These are phyloP conservation scores for Sporothrix inflata DNA, from an alignment of 2,329 filamentous ascomycete species.

Conservation along the genomic window DNA sequence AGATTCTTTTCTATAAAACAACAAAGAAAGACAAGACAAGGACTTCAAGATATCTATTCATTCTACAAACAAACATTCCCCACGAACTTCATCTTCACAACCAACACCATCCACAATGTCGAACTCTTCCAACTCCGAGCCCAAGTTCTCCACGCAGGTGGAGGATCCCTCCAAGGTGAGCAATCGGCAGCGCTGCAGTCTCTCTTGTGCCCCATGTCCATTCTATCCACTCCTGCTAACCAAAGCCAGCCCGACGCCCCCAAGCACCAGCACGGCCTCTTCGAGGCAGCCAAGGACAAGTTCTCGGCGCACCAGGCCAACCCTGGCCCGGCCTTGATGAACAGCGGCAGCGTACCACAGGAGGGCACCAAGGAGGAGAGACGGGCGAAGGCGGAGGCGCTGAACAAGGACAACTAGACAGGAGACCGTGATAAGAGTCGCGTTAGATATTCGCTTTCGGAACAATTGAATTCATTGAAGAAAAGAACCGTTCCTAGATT, in stretches of 20 bases:
- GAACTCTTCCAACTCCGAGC: slow-evolving; percentile 36
- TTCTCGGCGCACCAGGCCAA: slow-evolving; percentile 58
- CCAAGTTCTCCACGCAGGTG: slow-evolving; percentile 35
- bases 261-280: slow-evolving; percentile 44
- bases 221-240: slow-evolving; percentile 6
- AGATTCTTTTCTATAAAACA: not conserved
- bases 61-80: not conserved
- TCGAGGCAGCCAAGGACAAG: slow-evolving; percentile 48
- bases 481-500: not conserved
- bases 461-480: not conserved
- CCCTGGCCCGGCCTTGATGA: slow-evolving; percentile 60
- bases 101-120: slow-evolving; percentile 26
- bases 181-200: not conserved
- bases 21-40: not conserved
- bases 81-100: not conserved
- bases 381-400: slow-evolving; percentile 62
- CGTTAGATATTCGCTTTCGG: not conserved
- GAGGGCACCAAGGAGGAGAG: slow-evolving; percentile 72
- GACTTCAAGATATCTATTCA: not conserved
- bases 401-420: slow-evolving; percentile 58
- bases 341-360: slow-evolving; percentile 56
- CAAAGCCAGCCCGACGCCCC: slow-evolving; percentile 33
- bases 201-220: not conserved
- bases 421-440: not conserved
- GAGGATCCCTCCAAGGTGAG: slow-evolving; percentile 38